Percentiles rank a stretch among this genome's conserved stretches.
These are phyloP conservation scores for Populus hybrid DNA, from an alignment of 441 rosid genomes.

Conservation along the genomic window DNA sequence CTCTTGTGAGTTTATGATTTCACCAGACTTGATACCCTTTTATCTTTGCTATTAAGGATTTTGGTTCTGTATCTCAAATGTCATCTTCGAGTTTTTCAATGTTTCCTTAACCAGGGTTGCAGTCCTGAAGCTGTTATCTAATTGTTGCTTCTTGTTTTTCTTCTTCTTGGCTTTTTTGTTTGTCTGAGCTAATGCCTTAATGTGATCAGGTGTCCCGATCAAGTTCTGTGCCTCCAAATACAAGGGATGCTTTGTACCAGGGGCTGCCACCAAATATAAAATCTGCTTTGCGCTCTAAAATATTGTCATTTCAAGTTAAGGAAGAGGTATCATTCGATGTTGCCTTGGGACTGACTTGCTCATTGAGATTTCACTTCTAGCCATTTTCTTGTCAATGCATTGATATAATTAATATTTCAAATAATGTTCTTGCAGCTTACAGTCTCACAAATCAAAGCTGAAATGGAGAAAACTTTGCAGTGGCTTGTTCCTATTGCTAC, in stretches of 20 bases:
- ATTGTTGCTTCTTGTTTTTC: background rate
- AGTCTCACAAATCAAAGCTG: constrained; percentile 75
- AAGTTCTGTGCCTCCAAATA: constrained; percentile 85
- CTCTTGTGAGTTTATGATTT: constrained; percentile 66
- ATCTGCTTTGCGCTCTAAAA: constrained; percentile 70
- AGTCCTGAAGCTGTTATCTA: background rate
- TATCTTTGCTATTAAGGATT: background rate
- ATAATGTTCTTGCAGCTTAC: constrained; percentile 55
- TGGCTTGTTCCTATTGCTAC: constrained; percentile 97
- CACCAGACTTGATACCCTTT: constrained; percentile 9
- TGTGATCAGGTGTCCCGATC: constrained; percentile 85
- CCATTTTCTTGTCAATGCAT: background rate
- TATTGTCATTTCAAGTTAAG: constrained; percentile 63
- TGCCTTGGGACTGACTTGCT: background rate
- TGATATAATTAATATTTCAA: constrained; percentile 1
- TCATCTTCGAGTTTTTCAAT: constrained; percentile 5
- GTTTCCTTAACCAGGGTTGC: background rate
- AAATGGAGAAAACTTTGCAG: constrained; percentile 90
- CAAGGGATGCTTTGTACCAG: constrained; percentile 95
- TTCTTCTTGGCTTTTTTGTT: background rate
- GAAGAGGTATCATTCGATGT: constrained; percentile 58
- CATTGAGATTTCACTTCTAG: background rate
- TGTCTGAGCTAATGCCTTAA: constrained; percentile 22
- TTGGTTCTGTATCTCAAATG: background rate
- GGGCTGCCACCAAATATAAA: constrained; percentile 91